phyloP scores from a whole-genome alignment of 148 eudicot species.

The Chenopodium berlandieri region DNA sequence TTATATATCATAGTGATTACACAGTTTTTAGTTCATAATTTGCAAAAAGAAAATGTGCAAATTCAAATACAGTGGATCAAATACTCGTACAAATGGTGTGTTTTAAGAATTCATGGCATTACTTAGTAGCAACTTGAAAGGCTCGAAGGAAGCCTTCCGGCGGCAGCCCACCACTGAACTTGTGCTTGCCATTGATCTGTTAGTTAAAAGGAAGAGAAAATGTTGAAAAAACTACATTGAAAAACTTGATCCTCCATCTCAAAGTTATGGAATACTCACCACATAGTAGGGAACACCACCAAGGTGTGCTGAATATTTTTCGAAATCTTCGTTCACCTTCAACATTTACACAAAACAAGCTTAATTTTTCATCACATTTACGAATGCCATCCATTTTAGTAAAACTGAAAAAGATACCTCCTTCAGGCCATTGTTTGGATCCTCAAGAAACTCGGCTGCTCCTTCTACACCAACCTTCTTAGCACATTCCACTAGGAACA shows the following conservation, averaged over 20 bases:
- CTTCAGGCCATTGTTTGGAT: conserved; percentile 59
- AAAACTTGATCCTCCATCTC: too few relatives aligned
- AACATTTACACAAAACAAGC: conserved; percentile 8
- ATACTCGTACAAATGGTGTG: background rate
- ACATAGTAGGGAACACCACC: conserved; percentile 62
- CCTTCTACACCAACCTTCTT: conserved; percentile 70
- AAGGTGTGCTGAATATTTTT: conserved; percentile 50
- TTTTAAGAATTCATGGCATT: background rate
- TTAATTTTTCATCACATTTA: background rate
- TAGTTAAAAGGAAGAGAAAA: background rate
- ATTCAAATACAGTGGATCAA: background rate
- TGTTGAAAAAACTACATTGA: too few relatives aligned
- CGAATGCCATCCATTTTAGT: background rate
- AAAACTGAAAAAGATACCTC: conserved; percentile 48
- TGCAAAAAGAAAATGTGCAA: too few relatives aligned
- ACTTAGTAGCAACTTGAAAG: conserved; percentile 50
- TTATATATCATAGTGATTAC: too few relatives aligned
- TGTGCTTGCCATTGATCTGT: conserved; percentile 68
- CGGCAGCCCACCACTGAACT: conserved; percentile 77
- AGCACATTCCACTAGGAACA: conserved; percentile 70
- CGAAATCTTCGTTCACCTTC: conserved; percentile 70
- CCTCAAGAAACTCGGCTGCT: conserved; percentile 77
- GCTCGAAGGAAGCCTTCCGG: conserved; percentile 55
- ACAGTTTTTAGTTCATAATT: too few relatives aligned
- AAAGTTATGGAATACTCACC: conserved; percentile 34